Evolutionary conservation across 2,329 filamentous ascomycete genomes (phyloP), one percentile per base, ranked within the genome.

Genomic region (Hansfordia pulvinata): DNA sequence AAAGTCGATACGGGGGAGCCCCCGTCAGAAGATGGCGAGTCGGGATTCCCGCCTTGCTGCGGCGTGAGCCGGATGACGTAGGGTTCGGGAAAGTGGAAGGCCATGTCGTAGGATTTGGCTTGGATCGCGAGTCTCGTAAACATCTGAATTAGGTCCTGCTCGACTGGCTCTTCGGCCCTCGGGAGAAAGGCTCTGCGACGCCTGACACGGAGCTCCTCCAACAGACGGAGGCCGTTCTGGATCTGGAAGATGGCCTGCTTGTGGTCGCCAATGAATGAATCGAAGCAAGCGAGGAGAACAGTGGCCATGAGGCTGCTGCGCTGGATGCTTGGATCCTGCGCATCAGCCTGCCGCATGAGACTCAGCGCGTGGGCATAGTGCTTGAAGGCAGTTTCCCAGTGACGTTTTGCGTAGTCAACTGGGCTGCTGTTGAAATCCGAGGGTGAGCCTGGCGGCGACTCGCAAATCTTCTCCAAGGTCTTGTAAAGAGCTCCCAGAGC

Each of bases 71-170:
- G 59, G 32, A 76, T 67, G 6, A 75, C 69, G 30, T 63, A 72
- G 1, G 70, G 69, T 17, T 69, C 58, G 2, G 70, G 70, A 32
- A 76, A 75, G 42, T 76, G 71, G 40, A 76, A 76, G 17, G 71
- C 71, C 68, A 76, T 69, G 38, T 76, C 71, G 41, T 76, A 76
- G 1, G 69, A 74, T 41, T 76, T 76, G 22, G 71, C 71, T 43
- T 76, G 71, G 22, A 76, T 71, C 3, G 69, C 69, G 3, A 76
- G 53, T 4, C 71, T 61, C 2, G 65, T 73, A 37, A 76, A 76
- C 54, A 76, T 74, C 26, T 69, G 65, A 5, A 69, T 56, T 15
- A 76, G 54, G 39, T 76, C 71, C 26, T 68, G 59, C 34, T 72
- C 66, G 5, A 69, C 56, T 1, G 62, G 54, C 29, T 65, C 62